Percentiles rank a stretch among this genome's conserved stretches.
Evolutionary conservation across 192 early-diverging fungal genomes (phyloP).

Genomic region (Coemansia sp.): DNA sequence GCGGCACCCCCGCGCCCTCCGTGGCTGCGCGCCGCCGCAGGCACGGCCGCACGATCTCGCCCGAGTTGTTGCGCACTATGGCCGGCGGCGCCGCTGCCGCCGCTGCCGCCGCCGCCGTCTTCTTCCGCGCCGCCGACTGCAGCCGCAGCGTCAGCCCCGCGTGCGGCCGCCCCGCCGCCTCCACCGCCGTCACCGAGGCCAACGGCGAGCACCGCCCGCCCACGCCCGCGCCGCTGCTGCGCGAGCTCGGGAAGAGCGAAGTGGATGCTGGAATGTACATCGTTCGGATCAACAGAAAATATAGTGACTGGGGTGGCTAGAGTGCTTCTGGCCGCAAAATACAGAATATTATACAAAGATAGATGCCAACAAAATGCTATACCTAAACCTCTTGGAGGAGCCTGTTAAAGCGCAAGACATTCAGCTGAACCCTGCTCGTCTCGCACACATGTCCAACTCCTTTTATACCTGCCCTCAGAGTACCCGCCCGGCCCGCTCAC

Average conservation of each 20-base stretch:
- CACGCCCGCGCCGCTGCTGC: constrained; percentile 14
- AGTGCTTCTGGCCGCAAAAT: background rate
- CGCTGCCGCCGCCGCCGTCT: constrained; percentile 6
- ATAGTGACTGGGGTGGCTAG: background rate
- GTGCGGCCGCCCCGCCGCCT: background rate
- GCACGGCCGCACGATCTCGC: constrained; percentile 48
- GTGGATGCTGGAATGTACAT: constrained; percentile 46
- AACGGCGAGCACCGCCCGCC: constrained; percentile 14
- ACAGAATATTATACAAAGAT: background rate
- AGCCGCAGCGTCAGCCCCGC: constrained; percentile 10
- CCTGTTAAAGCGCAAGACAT: too few species aligned
- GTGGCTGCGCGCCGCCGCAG: constrained; percentile 29
- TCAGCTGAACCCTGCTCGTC: too few species aligned
- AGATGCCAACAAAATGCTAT: too few species aligned
- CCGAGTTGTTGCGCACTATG: constrained; percentile 43
- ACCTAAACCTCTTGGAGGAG: too few species aligned
- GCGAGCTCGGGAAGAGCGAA: constrained; percentile 8
- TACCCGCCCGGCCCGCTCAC: too few species aligned
- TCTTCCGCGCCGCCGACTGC: constrained; percentile 11
- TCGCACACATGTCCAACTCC: too few species aligned
- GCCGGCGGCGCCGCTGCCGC: constrained; percentile 14
- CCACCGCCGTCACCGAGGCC: background rate
- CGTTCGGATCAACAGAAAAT: background rate
- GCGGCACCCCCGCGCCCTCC: constrained; percentile 17
- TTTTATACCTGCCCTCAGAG: too few species aligned